Conservation (phyloP, 805 yeast genomes). For the Candida pini region DNA sequence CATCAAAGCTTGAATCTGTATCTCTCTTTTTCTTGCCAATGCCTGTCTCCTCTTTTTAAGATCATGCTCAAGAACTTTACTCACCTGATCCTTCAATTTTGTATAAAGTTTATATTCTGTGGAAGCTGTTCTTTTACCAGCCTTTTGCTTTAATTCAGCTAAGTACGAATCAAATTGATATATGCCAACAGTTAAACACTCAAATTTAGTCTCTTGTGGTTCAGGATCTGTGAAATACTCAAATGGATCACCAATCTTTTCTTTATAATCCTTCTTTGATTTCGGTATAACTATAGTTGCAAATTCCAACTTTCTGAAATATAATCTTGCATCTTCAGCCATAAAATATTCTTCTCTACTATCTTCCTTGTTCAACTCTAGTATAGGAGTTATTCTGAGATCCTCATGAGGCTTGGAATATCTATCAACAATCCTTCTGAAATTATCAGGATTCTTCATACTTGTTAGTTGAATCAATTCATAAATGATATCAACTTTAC, state of each 20-base stretch:
- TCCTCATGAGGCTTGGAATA: conserved; percentile 23
- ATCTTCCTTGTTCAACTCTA: conserved; percentile 9
- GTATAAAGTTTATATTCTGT: conserved; percentile 25
- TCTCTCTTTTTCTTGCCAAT: conserved; percentile 52
- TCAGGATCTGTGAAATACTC: conserved; percentile 23
- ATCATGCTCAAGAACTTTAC: conserved; percentile 38
- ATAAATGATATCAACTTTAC: conserved; percentile 46
- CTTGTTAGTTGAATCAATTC: conserved; percentile 34
- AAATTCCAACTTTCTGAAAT: conserved; percentile 31
- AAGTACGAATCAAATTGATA: conserved; percentile 36
- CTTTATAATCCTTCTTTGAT: conserved; percentile 24
- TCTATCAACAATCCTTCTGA: conserved; percentile 44
- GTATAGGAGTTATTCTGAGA: conserved; percentile 18
- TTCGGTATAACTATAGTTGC: conserved; percentile 32
- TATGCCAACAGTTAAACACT: conserved; percentile 37
- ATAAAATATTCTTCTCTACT: conserved; percentile 28
- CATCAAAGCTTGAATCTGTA: conserved; percentile 56
- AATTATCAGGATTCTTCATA: conserved; percentile 37
- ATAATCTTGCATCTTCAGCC: conserved; percentile 49
- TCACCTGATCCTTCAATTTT: conserved; percentile 27
- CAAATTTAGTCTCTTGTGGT: conserved; percentile 32
- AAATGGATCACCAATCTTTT: conserved; percentile 16
- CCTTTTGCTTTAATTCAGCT: conserved; percentile 25
- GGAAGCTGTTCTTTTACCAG: conserved; percentile 23
- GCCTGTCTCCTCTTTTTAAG: conserved; percentile 48